Base-by-base conservation (phyloP, 352 stramenopile species). In the Halophytophthora polymorphica region DNA sequence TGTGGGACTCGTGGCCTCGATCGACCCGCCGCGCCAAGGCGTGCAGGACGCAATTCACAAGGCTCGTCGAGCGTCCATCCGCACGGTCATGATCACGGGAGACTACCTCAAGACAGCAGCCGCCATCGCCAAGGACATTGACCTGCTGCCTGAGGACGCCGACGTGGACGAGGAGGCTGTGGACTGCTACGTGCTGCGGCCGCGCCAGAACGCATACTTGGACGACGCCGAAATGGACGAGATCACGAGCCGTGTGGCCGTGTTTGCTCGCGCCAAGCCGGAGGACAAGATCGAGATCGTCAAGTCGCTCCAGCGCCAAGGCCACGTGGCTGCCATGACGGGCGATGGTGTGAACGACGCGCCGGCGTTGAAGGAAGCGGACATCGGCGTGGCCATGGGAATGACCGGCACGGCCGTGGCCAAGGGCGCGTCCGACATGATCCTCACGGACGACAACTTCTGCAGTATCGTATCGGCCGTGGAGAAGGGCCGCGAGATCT, bases 261-360 rank as follows among this genome's bases (percentile, higher is more conserved):
- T 99, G n/a, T 98, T 98, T 63, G 97, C 97, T 43, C 85, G 95
- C 18, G 93, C 96, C n/a, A 94, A 91, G 47, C 95, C 96, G 0
- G 67, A 96, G 49, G 93, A 99, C 63, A 99, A 99, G 67, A 86
- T 98, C 21, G 82, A 90, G 33, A 96, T 99, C 56, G 95, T 99
- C 6, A 85, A 95, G 49, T 96, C 90, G 17, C 67, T 98, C 2
- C 93, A 98, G 66, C 73, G 79, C 28, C 75, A 86, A 58, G 77
- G 75, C 2, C 64, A 83, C 15, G 70, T 88, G 0, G 88, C 98
- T 19, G 95, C 95, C 1, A 98, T 99, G 77, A 99, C 97, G 7
- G 97, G 97, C 33, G 97, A 99, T 62, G 97, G 97, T 50, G 98
- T 98, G 4, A 99, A 99, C 68, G 97, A 99, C 71, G 96, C 96